These are phyloP conservation scores for Peterozyma toletana DNA, from an alignment of 805 yeast species.

Conservation along the genomic window DNA sequence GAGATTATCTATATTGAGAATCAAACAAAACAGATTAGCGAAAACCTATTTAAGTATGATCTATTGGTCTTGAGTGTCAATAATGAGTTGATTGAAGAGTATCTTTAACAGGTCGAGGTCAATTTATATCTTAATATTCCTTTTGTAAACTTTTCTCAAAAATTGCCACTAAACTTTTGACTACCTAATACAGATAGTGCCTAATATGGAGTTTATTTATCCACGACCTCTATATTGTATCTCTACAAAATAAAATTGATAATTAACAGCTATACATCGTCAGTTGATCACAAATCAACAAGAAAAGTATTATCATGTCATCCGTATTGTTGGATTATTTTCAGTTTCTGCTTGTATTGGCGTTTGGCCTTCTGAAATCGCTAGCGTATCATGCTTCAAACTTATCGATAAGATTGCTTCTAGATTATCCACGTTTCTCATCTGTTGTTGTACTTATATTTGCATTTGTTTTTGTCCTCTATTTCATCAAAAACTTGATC, in stretches of 20 bases:
- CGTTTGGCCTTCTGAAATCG: background rate
- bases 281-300: background rate
- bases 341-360: background rate
- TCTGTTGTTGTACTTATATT: background rate
- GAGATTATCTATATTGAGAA: background rate
- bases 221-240: background rate
- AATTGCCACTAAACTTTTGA: no score
- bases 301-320: background rate
- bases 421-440: background rate
- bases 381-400: background rate
- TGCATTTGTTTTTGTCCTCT: background rate
- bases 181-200: no score
- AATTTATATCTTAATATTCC: no score
- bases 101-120: no score
- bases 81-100: no score
- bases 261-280: background rate
- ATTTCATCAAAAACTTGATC: conserved; percentile 3
- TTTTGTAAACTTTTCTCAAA: no score
- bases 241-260: background rate
- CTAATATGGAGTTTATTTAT: no score
- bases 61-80: no score
- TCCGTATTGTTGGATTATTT: background rate
- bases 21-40: no score
- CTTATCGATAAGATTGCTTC: background rate
- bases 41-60: no score